These are phyloP conservation scores for Penicillium subrubescens DNA, from an alignment of 495 filamentous ascomycete species.

Conservation along the genomic window DNA sequence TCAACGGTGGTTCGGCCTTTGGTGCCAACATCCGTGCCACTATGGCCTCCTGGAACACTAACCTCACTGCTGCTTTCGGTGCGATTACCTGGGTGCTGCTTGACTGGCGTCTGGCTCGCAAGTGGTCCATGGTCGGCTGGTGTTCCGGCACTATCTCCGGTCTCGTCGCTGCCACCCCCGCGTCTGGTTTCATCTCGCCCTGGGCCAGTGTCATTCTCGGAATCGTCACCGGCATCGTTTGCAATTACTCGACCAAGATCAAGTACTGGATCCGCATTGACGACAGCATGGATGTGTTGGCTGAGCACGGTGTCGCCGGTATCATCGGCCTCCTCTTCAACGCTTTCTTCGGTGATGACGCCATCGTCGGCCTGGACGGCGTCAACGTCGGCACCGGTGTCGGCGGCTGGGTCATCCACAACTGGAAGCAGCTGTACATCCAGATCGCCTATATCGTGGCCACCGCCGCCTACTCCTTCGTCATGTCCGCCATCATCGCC, in stretches of 20 bases:
- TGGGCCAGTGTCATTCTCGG: constrained; percentile 89
- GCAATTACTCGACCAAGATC: constrained; percentile 95
- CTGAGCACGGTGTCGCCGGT: constrained; percentile 94
- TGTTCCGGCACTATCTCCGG: constrained; percentile 93
- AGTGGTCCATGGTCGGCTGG: constrained; percentile 99
- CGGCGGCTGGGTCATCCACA: constrained; percentile 86
- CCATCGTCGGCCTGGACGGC: constrained; percentile 92
- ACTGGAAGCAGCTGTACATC: constrained; percentile 87
- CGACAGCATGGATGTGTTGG: constrained; percentile 97
- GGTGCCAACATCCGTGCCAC: constrained; percentile 92
- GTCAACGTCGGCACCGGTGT: constrained; percentile 73
- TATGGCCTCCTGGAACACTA: constrained; percentile 98
- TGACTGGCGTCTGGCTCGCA: constrained; percentile 91
- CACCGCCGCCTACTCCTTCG: constrained; percentile 73
- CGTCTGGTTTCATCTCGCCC: constrained; percentile 83
- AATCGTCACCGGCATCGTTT: constrained; percentile 78
- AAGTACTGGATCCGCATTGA: constrained; percentile 96
- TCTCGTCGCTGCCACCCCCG: constrained; percentile 88
- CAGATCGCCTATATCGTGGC: constrained; percentile 91
- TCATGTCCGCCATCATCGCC: constrained; percentile 81
- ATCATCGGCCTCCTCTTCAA: constrained; percentile 94
- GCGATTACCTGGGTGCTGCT: constrained; percentile 89
- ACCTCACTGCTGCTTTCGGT: constrained; percentile 85
- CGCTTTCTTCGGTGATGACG: constrained; percentile 81
- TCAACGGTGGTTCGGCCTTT: constrained; percentile 97